Conservation (phyloP, 2,329 filamentous ascomycete genomes). For the Lanzia echinophila region DNA sequence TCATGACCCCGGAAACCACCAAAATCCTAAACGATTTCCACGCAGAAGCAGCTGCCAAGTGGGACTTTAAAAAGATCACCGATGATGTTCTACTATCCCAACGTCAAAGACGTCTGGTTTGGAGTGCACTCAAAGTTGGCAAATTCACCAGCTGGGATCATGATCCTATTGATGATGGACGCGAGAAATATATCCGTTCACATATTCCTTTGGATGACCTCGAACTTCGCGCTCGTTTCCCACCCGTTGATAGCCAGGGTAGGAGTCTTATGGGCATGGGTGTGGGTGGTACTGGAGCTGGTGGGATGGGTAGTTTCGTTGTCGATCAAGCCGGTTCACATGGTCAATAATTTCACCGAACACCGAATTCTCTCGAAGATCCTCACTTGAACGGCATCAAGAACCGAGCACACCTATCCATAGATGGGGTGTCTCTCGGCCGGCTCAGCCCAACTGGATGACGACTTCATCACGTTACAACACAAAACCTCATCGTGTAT, state of each 20-base stretch:
- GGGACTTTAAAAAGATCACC: constrained; percentile 77
- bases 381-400: no score
- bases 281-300: not conserved
- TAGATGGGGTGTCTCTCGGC: no score
- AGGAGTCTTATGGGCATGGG: constrained; percentile 18
- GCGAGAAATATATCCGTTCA: constrained; percentile 74
- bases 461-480: no score
- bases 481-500: no score
- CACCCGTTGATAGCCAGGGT: constrained; percentile 47
- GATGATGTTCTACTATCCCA: constrained; percentile 69
- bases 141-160: constrained; percentile 80
- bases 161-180: constrained; percentile 65
- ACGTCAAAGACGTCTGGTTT: constrained; percentile 70
- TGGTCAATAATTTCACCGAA: not conserved
- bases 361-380: no score
- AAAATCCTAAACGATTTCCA: constrained; percentile 56
- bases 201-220: constrained; percentile 75
- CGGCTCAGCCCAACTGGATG: no score
- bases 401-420: no score
- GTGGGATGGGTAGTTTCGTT: not conserved
- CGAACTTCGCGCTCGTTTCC: constrained; percentile 69
- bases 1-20: constrained; percentile 29
- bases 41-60: constrained; percentile 64
- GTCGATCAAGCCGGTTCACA: constrained; percentile 11
- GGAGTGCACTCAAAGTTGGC: constrained; percentile 71